Evolutionary conservation across 2,329 filamentous ascomycete species (phyloP).

Genomic region (Whalleya microplaca): DNA sequence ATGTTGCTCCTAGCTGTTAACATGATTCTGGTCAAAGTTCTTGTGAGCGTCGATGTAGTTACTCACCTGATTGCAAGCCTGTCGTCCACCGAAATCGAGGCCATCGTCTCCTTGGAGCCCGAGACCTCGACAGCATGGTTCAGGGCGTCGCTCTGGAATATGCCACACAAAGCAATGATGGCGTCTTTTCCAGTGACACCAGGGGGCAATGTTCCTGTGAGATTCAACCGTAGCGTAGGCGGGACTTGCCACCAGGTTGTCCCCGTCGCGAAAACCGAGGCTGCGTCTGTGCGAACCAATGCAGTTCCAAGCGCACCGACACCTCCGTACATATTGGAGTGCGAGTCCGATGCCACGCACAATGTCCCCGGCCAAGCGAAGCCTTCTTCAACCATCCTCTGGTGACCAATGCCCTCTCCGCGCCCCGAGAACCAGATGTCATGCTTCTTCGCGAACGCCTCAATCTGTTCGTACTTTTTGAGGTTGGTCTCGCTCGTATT

Average conservation of each 20-base stretch:
- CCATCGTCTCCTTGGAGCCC: conserved; percentile 73
- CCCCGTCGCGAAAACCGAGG: conserved; percentile 81
- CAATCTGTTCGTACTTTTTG: conserved; percentile 83
- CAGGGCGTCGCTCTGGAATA: conserved; percentile 82
- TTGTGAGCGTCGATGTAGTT: too few species aligned
- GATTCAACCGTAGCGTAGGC: conserved; percentile 77
- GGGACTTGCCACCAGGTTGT: conserved; percentile 90
- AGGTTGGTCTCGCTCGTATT: conserved; percentile 72
- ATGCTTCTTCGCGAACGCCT: conserved; percentile 79
- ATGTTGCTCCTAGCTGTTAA: conserved; percentile 80
- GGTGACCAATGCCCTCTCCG: conserved; percentile 44
- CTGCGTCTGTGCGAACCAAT: conserved; percentile 85
- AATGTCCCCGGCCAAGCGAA: conserved; percentile 82
- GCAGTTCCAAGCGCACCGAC: conserved; percentile 77
- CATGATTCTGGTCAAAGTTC: conserved; percentile 64
- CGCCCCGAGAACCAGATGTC: conserved; percentile 78
- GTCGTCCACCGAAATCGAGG: too few species aligned
- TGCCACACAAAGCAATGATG: conserved; percentile 80
- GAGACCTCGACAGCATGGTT: conserved; percentile 91
- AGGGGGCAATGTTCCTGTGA: conserved; percentile 49
- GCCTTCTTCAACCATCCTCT: conserved; percentile 70
- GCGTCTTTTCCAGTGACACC: conserved; percentile 78
- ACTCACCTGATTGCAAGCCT: too few species aligned
- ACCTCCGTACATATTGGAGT: conserved; percentile 84
- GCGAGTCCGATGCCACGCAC: conserved; percentile 76